A percentile compares a stretch with the other conserved stretches of the same genome.
Evolutionary conservation across 139 green algal genomes (phyloP).

Genomic region (Zygnema circumcarinatum): DNA sequence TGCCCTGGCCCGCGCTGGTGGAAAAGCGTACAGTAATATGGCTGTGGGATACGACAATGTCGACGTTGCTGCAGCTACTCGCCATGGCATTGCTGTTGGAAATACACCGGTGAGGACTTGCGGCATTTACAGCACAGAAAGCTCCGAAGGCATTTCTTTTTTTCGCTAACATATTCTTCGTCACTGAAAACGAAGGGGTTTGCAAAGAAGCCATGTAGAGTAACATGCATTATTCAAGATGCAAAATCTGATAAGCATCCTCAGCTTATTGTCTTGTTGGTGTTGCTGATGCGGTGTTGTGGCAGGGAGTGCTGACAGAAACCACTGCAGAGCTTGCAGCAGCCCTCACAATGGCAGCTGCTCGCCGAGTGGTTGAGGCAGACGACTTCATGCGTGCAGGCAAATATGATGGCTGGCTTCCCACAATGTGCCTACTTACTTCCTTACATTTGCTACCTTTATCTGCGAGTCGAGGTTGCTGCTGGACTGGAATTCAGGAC

Average conservation of each 20-base stretch:
- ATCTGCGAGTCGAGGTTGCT: neutral
- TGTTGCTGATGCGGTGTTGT: too few relatives aligned
- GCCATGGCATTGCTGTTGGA: constrained; percentile 89
- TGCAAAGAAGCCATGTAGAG: too few relatives aligned
- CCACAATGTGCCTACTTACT: constrained; percentile 91
- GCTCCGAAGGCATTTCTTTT: too few relatives aligned
- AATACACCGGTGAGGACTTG: constrained; percentile 92
- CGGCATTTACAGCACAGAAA: too few relatives aligned
- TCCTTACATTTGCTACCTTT: constrained; percentile 9
- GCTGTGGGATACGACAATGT: constrained; percentile 99
- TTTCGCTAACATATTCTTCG: too few relatives aligned
- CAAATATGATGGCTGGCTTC: constrained; percentile 96
- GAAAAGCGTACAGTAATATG: constrained; percentile 94
- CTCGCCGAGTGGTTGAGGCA: constrained; percentile 88
- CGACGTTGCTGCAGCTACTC: constrained; percentile 84
- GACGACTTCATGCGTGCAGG: constrained; percentile 96
- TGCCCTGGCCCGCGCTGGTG: constrained; percentile 84
- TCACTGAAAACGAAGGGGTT: too few relatives aligned
- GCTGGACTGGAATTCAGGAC: neutral
- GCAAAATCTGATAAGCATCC: too few relatives aligned
- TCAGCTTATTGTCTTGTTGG: neutral
- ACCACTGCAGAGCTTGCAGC: constrained; percentile 96
- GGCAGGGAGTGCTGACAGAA: constrained; percentile 67
- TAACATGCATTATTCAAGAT: too few relatives aligned
- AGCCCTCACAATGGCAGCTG: constrained; percentile 91